phyloP scores from a whole-genome alignment of 495 filamentous ascomycete genomes.

The Penicillium steckii region DNA sequence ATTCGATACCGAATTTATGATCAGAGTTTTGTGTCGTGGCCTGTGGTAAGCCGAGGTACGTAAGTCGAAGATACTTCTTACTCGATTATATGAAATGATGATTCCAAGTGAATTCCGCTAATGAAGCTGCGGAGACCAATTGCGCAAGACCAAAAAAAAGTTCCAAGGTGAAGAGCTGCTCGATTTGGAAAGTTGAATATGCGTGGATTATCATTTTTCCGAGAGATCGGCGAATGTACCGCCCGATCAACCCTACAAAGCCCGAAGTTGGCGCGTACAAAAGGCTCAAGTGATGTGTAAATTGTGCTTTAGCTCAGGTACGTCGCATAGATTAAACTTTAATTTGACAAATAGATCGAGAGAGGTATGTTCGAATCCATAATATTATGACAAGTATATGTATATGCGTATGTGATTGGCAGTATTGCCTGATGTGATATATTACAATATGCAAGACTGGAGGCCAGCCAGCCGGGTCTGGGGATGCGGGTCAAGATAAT shows the following conservation, averaged over 20 bases:
- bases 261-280: too few species aligned
- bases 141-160: conserved; percentile 11
- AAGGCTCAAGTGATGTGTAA: too few species aligned
- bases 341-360: background rate
- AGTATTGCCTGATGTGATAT: conserved; percentile 28
- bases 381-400: conserved; percentile 14
- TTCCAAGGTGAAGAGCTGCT: conserved; percentile 19
- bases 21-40: too few species aligned
- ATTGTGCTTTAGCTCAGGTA: background rate
- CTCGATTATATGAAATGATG: too few species aligned
- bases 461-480: conserved; percentile 26
- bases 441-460: conserved; percentile 39
- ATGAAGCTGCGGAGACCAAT: conserved; percentile 9
- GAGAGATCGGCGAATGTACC: background rate
- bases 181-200: conserved; percentile 38
- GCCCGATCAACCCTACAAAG: too few species aligned
- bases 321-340: background rate
- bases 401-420: conserved; percentile 22
- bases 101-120: background rate
- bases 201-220: conserved; percentile 33
- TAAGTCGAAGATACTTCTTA: too few species aligned
- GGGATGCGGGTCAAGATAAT: conserved; percentile 15
- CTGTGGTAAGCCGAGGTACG: too few species aligned
- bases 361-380: background rate
- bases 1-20: too few species aligned